These are phyloP conservation scores for Trichoderma oligosporum DNA, from an alignment of 2,329 filamentous ascomycete species.

Conservation along the genomic window DNA sequence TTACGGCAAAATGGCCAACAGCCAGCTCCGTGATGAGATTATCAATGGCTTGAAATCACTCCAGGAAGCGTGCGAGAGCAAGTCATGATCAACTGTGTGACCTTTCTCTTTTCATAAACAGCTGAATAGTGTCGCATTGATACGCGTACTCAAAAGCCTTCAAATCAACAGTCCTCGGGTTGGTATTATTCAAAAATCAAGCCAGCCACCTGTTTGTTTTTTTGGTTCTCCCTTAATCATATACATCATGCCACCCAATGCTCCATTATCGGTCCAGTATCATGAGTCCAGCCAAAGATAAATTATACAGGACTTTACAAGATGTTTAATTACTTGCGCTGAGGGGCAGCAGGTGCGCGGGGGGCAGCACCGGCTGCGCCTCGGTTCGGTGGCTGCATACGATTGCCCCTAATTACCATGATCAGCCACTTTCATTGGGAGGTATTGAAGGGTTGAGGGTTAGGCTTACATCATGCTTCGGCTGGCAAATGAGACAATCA, in stretches of 20 bases:
- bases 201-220: not conserved
- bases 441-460: not conserved
- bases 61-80: constrained; percentile 58
- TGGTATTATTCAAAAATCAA: constrained; percentile 8
- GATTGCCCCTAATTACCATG: constrained; percentile 36
- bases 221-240: not conserved
- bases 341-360: constrained; percentile 8
- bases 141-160: constrained; percentile 2
- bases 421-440: constrained; percentile 22
- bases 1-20: constrained; percentile 70
- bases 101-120: constrained; percentile 3
- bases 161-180: not conserved
- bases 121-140: constrained; percentile 16
- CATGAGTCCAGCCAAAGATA: not conserved
- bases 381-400: constrained; percentile 27
- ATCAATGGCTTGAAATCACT: constrained; percentile 57
- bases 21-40: constrained; percentile 61
- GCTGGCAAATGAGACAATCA: constrained; percentile 68
- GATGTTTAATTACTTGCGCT: constrained; percentile 1
- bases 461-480: constrained; percentile 68
- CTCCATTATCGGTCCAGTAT: not conserved
- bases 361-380: constrained; percentile 21
- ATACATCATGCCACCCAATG: constrained; percentile 6
- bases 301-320: not conserved
- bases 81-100: constrained; percentile 26